Conservation (phyloP, 192 early-diverging fungal genomes). For the Lunasporangiospora selenospora region DNA sequence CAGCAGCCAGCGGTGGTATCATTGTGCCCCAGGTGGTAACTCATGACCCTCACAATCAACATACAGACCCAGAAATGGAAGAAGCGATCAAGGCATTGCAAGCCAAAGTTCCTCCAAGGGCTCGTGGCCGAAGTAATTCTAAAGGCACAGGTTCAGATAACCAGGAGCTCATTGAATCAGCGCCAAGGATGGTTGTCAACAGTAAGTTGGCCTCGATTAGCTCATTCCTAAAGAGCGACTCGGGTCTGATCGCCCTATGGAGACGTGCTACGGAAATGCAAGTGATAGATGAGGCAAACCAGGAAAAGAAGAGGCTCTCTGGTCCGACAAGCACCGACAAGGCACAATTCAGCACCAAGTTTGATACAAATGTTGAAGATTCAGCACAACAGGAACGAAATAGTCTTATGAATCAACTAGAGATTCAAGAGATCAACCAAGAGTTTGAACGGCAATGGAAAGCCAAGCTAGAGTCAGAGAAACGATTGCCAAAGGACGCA, state of each 20-base stretch:
- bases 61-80: no score
- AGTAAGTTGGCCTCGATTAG: slow-evolving; percentile 40
- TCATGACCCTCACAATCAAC: no score
- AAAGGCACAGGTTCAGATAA: background rate
- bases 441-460: slow-evolving; percentile 47
- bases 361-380: no score
- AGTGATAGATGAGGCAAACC: slow-evolving; percentile 42
- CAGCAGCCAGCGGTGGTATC: slow-evolving; percentile 31
- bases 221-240: slow-evolving; percentile 47
- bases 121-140: background rate
- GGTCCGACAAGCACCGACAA: background rate
- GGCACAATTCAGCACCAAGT: background rate
- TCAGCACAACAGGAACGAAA: slow-evolving; percentile 13
- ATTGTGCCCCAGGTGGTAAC: no score
- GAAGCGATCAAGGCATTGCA: slow-evolving; percentile 2
- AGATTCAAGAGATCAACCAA: slow-evolving; percentile 39
- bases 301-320: slow-evolving; percentile 12
- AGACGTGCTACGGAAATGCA: slow-evolving; percentile 47
- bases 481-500: no score
- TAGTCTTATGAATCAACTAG: slow-evolving; percentile 23
- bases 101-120: background rate
- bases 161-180: background rate
- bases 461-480: slow-evolving; percentile 7
- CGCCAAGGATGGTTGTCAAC: slow-evolving; percentile 32
- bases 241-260: slow-evolving; percentile 44